Conservation (phyloP, 768 basidiomycete species). For the Fomitopsis serialis region DNA sequence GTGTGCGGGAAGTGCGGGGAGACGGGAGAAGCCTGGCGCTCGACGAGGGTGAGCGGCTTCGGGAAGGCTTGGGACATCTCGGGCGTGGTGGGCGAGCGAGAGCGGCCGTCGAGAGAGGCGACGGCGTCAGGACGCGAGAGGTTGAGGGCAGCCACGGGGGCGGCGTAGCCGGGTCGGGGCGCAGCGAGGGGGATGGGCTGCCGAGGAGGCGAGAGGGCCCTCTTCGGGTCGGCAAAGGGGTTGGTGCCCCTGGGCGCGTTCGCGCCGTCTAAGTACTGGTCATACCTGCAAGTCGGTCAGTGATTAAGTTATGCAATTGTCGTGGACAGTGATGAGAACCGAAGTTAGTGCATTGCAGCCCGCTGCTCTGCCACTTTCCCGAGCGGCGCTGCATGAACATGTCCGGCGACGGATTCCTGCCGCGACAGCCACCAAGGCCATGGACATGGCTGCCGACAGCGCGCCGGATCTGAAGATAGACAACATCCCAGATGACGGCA, state of each 20-base stretch:
- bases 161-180: conserved; percentile 70
- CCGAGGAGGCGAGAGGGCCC: conserved; percentile 7
- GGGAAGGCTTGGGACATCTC: conserved; percentile 14
- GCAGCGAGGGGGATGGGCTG: conserved; percentile 49
- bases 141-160: conserved; percentile 62
- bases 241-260: conserved; percentile 47
- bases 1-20: conserved; percentile 33
- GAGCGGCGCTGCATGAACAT: too few species aligned
- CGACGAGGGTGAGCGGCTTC: conserved; percentile 22
- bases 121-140: conserved; percentile 44
- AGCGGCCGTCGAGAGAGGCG: conserved; percentile 31
- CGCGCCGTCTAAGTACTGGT: conserved; percentile 45
- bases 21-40: conserved; percentile 26
- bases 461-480: too few species aligned
- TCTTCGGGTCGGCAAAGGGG: conserved; percentile 31
- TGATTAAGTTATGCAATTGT: not conserved
- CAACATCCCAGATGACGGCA: too few species aligned
- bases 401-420: too few species aligned
- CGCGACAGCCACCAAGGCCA: too few species aligned
- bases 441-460: too few species aligned
- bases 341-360: too few species aligned
- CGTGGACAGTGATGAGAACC: not conserved
- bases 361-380: too few species aligned
- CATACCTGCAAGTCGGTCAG: conserved; percentile 41
- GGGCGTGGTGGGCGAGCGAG: conserved; percentile 25